These are phyloP conservation scores for Deinandra increscens DNA, from an alignment of 129 eudicot genomes.

Conservation along the genomic window DNA sequence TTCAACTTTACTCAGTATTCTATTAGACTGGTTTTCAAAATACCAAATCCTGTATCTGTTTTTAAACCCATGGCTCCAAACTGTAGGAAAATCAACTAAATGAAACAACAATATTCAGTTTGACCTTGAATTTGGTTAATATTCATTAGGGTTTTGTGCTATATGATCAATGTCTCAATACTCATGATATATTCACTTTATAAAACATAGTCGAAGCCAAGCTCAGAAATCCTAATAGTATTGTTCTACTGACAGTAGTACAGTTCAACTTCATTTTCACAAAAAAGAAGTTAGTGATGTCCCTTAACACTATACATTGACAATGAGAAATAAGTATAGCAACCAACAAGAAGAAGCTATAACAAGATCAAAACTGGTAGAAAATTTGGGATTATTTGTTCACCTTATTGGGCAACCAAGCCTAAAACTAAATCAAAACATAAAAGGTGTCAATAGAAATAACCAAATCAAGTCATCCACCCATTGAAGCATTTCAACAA, in stretches of 20 bases:
- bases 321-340: neutral
- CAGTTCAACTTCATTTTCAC: conserved; percentile 1
- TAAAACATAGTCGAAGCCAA: neutral
- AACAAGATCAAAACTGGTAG: too few relatives aligned
- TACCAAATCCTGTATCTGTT: neutral
- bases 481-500: conserved; percentile 26
- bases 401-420: neutral
- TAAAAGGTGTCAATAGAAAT: neutral
- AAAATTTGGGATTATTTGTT: conserved; percentile 1
- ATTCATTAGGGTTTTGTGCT: neutral
- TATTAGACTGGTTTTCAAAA: neutral
- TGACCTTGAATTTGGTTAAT: neutral
- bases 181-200: neutral
- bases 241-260: neutral
- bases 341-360: too few relatives aligned
- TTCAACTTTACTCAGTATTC: neutral
- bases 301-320: neutral
- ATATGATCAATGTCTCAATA: neutral
- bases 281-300: conserved; percentile 5
- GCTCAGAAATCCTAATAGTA: neutral
- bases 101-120: neutral
- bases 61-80: conserved; percentile 2
- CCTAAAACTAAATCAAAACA: neutral
- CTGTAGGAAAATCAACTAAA: neutral
- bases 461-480: neutral